Evolutionary conservation across 1,139 yeast genomes (phyloP), one percentile per base, ranked within the genome.

Genomic region (Geotrichum armillariae): DNA sequence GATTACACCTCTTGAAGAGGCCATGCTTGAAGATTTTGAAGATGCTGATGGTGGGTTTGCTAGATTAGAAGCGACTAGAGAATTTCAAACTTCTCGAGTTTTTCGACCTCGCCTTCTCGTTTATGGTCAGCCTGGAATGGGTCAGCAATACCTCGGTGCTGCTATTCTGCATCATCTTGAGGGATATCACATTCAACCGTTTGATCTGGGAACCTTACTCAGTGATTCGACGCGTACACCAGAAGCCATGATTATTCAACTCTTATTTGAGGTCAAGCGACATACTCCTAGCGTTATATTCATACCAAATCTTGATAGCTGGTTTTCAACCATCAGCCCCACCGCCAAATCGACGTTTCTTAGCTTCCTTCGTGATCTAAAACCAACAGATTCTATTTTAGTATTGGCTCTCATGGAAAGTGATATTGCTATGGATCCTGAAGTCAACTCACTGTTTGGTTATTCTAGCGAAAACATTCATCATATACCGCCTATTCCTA

Each of bases 201-300:
- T 94, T 42, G 99, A 93, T 65, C 72, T 93, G 54, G 89, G 91
- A 1, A 77, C 84, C 18, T 67, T 93, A 53, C 81, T 84, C 59
- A 83, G 93, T 12, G 98, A 91, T 61, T 76, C 95, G 4, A 79
- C 94, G 0, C 73, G 90, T 56, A 82, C 95, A 0, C 83, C 95
- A 1, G 99, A 93, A 62, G 87, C 90, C 64, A 78, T 87, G 0
- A 77, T 91, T 36, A 87, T 93, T 23, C 96, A 90, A 63, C 77
- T 88, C 21, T 84, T 94, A 63, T 76, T 86, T 27, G 99, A 93
- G 68, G 95, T 95, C 2, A 79, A 88, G 59, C 79, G 96, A 62
- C 95, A 91, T 58, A 88, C 86, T 53, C 99, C 99, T 0, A 80
- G 96, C 12, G 84, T 94, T 9, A 70, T 94, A 2, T 86, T 80